These are phyloP conservation scores for Alternaria sp. DNA, from an alignment of 2,329 filamentous ascomycete genomes.

Conservation along the genomic window DNA sequence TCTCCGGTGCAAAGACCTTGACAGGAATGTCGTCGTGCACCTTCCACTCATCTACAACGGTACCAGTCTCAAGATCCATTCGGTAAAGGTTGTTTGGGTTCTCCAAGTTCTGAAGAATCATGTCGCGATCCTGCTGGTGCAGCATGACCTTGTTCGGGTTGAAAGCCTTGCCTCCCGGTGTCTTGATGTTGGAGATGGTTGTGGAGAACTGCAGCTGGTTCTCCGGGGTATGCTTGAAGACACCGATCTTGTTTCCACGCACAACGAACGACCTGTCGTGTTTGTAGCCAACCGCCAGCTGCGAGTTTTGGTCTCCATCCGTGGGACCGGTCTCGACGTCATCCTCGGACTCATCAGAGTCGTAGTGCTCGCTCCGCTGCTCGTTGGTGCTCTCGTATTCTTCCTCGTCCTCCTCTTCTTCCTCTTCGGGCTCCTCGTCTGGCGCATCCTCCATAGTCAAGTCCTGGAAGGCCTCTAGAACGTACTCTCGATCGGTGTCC, in stretches of 20 bases:
- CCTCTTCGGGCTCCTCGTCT: constrained; percentile 60
- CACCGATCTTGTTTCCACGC: constrained; percentile 95
- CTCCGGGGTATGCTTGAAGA: constrained; percentile 94
- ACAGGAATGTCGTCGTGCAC: constrained; percentile 95
- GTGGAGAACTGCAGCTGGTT: constrained; percentile 96
- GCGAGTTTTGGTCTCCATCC: constrained; percentile 87
- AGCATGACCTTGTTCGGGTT: constrained; percentile 97
- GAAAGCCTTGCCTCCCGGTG: constrained; percentile 80
- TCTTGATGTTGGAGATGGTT: constrained; percentile 94
- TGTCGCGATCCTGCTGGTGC: constrained; percentile 85
- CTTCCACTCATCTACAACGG: constrained; percentile 98
- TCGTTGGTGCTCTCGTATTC: constrained; percentile 70
- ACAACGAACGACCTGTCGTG: constrained; percentile 97
- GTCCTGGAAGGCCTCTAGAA: constrained; percentile 94
- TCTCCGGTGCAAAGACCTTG: constrained; percentile 89
- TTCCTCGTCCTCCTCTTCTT: constrained; percentile 65
- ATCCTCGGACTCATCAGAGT: constrained; percentile 80
- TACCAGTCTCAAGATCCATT: constrained; percentile 98
- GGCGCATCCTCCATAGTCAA: constrained; percentile 84
- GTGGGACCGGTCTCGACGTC: constrained; percentile 71
- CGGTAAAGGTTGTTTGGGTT: constrained; percentile 92
- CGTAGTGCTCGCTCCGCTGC: constrained; percentile 74
- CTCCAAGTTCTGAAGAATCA: constrained; percentile 82
- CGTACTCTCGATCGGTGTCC: constrained; percentile 90
- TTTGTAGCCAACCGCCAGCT: constrained; percentile 94